A percentile compares a stretch with the other conserved stretches of the same genome.
These are phyloP conservation scores for Stramenopiles sp. DNA, from an alignment of 352 stramenopile species.

Conservation along the genomic window DNA sequence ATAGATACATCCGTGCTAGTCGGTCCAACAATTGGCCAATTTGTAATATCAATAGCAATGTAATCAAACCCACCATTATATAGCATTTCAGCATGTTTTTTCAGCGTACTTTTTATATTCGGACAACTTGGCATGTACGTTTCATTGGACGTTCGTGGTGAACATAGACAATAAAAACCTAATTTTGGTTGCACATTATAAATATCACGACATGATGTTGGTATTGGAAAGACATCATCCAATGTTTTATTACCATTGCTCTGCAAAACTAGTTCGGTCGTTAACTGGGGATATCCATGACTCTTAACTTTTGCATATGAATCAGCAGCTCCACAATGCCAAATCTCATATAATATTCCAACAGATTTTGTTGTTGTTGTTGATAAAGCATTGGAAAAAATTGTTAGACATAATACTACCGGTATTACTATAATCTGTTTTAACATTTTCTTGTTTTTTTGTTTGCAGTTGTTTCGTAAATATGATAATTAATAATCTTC, in stretches of 20 bases:
- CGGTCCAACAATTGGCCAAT: background rate
- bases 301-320: background rate
- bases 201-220: background rate
- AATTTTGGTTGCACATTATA: constrained; percentile 4
- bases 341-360: constrained; percentile 8
- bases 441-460: too few relatives aligned
- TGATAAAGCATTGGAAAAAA: too few relatives aligned
- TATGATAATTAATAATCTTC: too few relatives aligned
- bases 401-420: too few relatives aligned
- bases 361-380: background rate
- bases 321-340: background rate
- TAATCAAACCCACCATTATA: constrained; percentile 2
- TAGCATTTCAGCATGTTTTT: background rate
- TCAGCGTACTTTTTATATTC: background rate
- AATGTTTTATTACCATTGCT: background rate
- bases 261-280: background rate
- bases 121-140: constrained; percentile 4
- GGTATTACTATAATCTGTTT: too few relatives aligned
- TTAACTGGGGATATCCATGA: background rate
- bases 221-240: background rate
- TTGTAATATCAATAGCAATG: constrained; percentile 4
- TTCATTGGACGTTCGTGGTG: background rate
- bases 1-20: background rate
- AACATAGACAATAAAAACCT: constrained; percentile 2
- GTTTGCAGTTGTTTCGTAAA: too few relatives aligned